Percentiles rank a stretch among this genome's conserved stretches.
These are phyloP conservation scores for Klebsormidium nitens DNA, from an alignment of 139 green algal genomes.

Conservation along the genomic window DNA sequence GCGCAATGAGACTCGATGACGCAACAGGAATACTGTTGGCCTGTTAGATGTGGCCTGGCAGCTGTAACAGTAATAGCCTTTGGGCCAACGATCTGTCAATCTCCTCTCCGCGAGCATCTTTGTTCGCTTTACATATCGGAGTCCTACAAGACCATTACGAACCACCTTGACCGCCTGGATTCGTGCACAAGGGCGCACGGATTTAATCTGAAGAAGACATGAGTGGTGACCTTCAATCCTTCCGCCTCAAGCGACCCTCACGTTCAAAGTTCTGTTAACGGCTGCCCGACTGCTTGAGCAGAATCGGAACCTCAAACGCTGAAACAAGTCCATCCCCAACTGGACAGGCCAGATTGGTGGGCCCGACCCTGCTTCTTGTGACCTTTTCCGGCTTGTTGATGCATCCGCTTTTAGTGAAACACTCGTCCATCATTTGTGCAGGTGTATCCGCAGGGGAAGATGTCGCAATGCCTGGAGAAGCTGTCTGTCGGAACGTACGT, in stretches of 20 bases:
- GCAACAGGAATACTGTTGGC: constrained; percentile 1
- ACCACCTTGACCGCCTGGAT: no score
- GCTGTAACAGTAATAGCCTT: background rate
- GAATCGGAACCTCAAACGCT: no score
- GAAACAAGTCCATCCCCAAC: background rate
- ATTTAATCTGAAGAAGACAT: no score
- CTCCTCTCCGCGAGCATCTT: background rate
- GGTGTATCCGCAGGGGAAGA: constrained; percentile 78
- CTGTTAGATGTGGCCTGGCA: no score
- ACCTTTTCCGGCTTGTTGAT: background rate
- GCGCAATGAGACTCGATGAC: constrained; percentile 1
- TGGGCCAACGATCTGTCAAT: background rate
- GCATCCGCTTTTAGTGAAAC: background rate
- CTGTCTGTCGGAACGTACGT: constrained; percentile 70
- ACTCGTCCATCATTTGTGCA: background rate
- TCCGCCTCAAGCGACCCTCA: no score
- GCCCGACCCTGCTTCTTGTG: constrained; percentile 4
- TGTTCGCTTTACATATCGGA: no score
- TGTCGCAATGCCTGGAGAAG: constrained; percentile 76
- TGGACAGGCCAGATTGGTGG: background rate
- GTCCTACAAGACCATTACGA: no score
- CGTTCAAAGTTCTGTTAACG: no score
- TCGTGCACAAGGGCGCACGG: no score
- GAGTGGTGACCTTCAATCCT: no score
- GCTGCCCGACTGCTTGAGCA: no score